phyloP scores from a whole-genome alignment of 1,284 basidiomycete species.

The Fomitopsis betulina region DNA sequence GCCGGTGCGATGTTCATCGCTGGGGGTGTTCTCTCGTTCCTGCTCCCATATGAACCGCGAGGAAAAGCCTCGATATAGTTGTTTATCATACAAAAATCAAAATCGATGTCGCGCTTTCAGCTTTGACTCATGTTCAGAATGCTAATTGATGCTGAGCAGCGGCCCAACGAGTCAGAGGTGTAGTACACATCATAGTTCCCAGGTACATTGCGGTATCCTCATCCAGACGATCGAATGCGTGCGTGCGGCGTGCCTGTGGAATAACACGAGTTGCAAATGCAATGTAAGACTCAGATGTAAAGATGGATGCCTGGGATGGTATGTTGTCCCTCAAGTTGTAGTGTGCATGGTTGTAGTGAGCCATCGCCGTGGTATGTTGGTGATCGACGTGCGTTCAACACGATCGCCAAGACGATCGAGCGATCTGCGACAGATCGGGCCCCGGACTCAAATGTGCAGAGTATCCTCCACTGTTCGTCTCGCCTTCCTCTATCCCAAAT shows the following conservation, averaged over 20 bases:
- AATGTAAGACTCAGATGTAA: background rate
- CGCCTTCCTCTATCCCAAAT: too few relatives aligned
- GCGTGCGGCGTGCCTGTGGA: background rate
- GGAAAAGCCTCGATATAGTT: slow-evolving; percentile 55
- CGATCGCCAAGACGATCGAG: background rate
- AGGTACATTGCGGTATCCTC: too few relatives aligned
- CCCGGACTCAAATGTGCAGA: background rate
- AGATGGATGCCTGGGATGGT: background rate
- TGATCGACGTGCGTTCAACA: background rate
- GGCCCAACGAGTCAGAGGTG: too few relatives aligned
- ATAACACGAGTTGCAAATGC: background rate
- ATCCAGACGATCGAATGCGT: too few relatives aligned
- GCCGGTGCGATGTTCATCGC: slow-evolving; percentile 61
- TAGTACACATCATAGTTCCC: too few relatives aligned
- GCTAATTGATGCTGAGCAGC: too few relatives aligned
- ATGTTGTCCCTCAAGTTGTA: background rate
- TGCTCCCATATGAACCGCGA: slow-evolving; percentile 68
- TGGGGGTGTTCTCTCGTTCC: slow-evolving; percentile 52
- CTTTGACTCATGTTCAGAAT: too few relatives aligned
- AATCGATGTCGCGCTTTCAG: background rate
- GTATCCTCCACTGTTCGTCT: background rate
- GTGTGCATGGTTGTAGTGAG: too few relatives aligned
- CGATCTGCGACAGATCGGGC: background rate
- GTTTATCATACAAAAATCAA: too few relatives aligned
- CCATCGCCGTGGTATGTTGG: too few relatives aligned